Percentiles rank a stretch among this genome's conserved stretches.
phyloP scores from a whole-genome alignment of 768 basidiomycete species.

The Trametes punicea region DNA sequence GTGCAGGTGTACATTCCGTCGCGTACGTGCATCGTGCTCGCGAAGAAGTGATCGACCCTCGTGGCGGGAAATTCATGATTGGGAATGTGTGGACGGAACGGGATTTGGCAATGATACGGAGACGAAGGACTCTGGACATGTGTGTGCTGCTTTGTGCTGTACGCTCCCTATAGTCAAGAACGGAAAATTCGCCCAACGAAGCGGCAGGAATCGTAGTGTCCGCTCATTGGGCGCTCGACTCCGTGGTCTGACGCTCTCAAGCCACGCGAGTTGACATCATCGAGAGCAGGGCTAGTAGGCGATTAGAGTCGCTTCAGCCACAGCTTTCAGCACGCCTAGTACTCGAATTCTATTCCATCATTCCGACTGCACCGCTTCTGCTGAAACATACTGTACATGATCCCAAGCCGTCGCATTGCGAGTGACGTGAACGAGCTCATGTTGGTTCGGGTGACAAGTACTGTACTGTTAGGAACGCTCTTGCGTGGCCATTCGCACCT shows the following conservation, averaged over 20 bases:
- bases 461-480: too few relatives aligned
- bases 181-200: too few relatives aligned
- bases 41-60: conserved; percentile 31
- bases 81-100: not conserved
- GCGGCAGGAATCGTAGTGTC: too few relatives aligned
- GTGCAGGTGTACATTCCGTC: conserved; percentile 67
- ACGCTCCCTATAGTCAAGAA: too few relatives aligned
- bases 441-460: too few relatives aligned
- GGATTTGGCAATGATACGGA: not conserved
- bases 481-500: too few relatives aligned
- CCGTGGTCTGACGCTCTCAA: too few relatives aligned
- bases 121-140: not conserved
- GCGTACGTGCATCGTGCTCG: conserved; percentile 64
- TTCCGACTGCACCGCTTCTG: not conserved
- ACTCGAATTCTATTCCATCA: not conserved
- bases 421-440: too few relatives aligned
- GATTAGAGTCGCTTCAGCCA: not conserved
- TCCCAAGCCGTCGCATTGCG: too few relatives aligned
- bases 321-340: not conserved
- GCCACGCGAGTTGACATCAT: conserved; percentile 6
- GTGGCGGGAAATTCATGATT: not conserved
- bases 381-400: too few relatives aligned
- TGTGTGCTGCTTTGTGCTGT: not conserved
- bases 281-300: not conserved
- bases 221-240: not conserved